Evolutionary conservation across 306 rosid genomes (phyloP).

Genomic region (Medicago lupulina): DNA sequence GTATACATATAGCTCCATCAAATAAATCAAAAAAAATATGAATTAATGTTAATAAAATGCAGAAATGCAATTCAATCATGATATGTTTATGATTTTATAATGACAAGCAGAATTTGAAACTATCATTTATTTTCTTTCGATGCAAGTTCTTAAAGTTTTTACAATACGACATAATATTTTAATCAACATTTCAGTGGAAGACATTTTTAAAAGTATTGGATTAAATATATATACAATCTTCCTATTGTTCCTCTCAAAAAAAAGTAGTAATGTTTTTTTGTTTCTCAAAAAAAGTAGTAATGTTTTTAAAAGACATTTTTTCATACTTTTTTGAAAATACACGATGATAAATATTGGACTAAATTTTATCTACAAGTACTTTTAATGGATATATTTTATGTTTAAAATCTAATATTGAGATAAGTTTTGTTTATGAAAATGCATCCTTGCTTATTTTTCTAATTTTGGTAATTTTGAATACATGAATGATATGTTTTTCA

Average conservation of each 20-base stretch:
- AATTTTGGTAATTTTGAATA: too few relatives aligned
- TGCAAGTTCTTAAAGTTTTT: background rate
- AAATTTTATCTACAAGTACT: background rate
- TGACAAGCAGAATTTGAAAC: background rate
- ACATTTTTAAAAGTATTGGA: too few relatives aligned
- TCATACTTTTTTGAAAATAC: background rate
- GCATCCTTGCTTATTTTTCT: too few relatives aligned
- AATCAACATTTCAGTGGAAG: background rate
- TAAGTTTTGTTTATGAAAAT: too few relatives aligned
- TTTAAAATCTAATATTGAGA: too few relatives aligned
- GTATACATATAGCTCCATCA: background rate
- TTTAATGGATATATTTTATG: background rate
- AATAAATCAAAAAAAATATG: background rate
- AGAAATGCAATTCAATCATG: background rate
- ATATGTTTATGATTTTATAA: background rate
- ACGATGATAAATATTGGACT: background rate
- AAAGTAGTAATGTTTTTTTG: too few relatives aligned
- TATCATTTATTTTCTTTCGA: background rate
- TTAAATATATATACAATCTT: background rate
- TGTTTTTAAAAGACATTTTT: too few relatives aligned
- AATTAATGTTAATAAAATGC: background rate
- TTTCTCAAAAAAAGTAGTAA: too few relatives aligned
- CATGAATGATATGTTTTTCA: too few relatives aligned
- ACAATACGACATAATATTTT: background rate
- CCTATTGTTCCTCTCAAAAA: background rate